These are phyloP conservation scores for Elongisporangium anandrum DNA, from an alignment of 352 stramenopile genomes.

Conservation along the genomic window DNA sequence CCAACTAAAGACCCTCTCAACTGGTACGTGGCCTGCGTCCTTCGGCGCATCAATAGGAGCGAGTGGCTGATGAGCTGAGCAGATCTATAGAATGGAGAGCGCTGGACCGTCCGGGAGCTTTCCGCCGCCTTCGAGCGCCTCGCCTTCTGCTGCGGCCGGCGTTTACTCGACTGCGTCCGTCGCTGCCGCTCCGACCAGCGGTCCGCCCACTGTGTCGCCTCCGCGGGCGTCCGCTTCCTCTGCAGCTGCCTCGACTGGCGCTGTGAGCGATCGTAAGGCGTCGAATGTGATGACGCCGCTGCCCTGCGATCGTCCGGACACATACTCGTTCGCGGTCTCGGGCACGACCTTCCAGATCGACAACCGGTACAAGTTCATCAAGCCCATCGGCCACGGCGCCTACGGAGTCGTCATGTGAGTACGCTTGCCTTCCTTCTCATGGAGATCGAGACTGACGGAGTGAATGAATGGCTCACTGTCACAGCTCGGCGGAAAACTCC, in stretches of 20 bases:
- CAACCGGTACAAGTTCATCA: slow-evolving; percentile 93
- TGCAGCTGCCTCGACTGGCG: not conserved
- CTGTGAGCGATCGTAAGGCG: not conserved
- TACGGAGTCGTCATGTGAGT: slow-evolving; percentile 93
- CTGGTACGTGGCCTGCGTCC: not conserved
- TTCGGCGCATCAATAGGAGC: no score
- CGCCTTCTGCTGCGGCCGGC: not conserved
- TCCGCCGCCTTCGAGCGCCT: not conserved
- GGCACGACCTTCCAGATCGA: slow-evolving; percentile 92
- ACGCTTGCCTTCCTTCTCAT: not conserved
- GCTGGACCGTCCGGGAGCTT: not conserved
- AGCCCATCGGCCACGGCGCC: slow-evolving; percentile 92
- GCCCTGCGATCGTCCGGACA: slow-evolving; percentile 36
- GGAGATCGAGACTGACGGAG: not conserved
- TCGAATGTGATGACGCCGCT: slow-evolving; percentile 9
- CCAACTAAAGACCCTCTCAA: not conserved
- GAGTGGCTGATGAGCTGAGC: not conserved
- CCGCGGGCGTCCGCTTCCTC: not conserved
- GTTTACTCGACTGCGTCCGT: not conserved
- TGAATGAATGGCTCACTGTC: not conserved
- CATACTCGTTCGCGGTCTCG: slow-evolving; percentile 76
- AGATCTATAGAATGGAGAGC: not conserved
- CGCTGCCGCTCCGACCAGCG: not conserved
- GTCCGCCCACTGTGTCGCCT: not conserved
- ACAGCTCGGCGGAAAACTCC: slow-evolving; percentile 71